Percentiles rank a stretch among this genome's conserved stretches.
These are phyloP conservation scores for Melastoma candidum DNA, from an alignment of 441 rosid genomes.

Conservation along the genomic window DNA sequence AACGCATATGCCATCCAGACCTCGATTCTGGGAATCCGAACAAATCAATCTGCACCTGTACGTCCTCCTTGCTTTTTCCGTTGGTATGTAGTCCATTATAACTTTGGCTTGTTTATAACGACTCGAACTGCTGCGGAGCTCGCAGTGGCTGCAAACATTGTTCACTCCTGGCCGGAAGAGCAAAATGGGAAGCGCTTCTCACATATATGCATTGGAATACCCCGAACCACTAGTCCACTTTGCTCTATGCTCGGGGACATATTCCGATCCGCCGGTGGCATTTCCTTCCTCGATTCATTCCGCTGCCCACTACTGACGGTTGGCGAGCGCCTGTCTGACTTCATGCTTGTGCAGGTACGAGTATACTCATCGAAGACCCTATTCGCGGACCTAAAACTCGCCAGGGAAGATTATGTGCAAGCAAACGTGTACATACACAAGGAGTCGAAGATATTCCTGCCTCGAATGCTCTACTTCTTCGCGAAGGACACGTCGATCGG, in stretches of 20 bases:
- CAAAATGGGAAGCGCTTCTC: slow-evolving; percentile 33
- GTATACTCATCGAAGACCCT: slow-evolving; percentile 48
- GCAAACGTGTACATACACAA: slow-evolving; percentile 38
- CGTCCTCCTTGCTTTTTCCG: neutral
- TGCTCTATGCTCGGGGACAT: slow-evolving; percentile 65
- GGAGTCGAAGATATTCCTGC: slow-evolving; percentile 49
- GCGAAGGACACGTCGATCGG: slow-evolving; percentile 62
- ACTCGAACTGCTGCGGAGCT: neutral
- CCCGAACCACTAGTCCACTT: slow-evolving; percentile 80
- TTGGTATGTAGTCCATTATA: neutral
- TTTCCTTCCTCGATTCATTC: neutral
- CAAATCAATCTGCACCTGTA: slow-evolving; percentile 57
- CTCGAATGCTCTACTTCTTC: slow-evolving; percentile 43
- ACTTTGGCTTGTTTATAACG: neutral
- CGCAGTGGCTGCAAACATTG: slow-evolving; percentile 66
- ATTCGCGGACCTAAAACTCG: slow-evolving; percentile 47
- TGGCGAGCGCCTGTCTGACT: neutral
- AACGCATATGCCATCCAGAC: slow-evolving; percentile 51
- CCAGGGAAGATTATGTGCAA: slow-evolving; percentile 52
- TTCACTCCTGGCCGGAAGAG: slow-evolving; percentile 69
- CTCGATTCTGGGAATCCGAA: slow-evolving; percentile 55
- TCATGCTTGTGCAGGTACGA: slow-evolving; percentile 35
- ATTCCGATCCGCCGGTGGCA: slow-evolving; percentile 61
- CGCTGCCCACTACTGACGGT: neutral
- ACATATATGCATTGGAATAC: slow-evolving; percentile 62